A percentile compares a stretch with the other conserved stretches of the same genome.
Evolutionary conservation across 306 rosid genomes (phyloP).

Genomic region (Inga leiocalycina): DNA sequence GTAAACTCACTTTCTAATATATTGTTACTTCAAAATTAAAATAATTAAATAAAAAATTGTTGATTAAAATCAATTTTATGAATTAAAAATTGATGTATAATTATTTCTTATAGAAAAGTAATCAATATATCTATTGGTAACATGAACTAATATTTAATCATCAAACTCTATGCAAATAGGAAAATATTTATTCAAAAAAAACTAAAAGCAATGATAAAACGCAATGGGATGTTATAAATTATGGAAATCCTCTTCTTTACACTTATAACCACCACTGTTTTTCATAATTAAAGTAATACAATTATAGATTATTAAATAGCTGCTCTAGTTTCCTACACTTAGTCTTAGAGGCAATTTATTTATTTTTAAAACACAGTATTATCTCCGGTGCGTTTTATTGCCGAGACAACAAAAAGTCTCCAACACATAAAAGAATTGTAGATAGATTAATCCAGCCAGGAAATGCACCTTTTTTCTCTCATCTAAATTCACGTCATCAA

Average conservation of each 20-base stretch:
- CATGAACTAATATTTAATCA: not conserved
- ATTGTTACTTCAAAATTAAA: not conserved
- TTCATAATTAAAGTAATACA: not conserved
- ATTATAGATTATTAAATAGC: not conserved
- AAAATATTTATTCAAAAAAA: not conserved
- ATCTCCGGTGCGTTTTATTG: not conserved
- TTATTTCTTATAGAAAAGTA: not conserved
- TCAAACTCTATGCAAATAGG: not conserved
- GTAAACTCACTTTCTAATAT: not conserved
- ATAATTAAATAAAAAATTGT: not conserved
- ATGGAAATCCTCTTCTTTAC: not conserved
- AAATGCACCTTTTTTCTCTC: slow-evolving; percentile 64
- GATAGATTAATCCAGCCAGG: slow-evolving; percentile 37
- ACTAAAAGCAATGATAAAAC: not conserved
- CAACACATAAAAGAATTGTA: not conserved
- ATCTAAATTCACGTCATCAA: slow-evolving; percentile 35
- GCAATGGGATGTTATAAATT: not conserved
- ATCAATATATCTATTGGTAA: not conserved
- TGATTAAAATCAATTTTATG: not conserved
- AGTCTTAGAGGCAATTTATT: not conserved
- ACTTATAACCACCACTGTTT: not conserved
- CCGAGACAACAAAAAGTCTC: not conserved
- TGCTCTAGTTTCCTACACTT: not conserved
- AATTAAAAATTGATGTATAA: not conserved
- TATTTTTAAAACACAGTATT: not conserved